phyloP scores from a whole-genome alignment of 2,329 filamentous ascomycete genomes.

The Epichloe baconii region DNA sequence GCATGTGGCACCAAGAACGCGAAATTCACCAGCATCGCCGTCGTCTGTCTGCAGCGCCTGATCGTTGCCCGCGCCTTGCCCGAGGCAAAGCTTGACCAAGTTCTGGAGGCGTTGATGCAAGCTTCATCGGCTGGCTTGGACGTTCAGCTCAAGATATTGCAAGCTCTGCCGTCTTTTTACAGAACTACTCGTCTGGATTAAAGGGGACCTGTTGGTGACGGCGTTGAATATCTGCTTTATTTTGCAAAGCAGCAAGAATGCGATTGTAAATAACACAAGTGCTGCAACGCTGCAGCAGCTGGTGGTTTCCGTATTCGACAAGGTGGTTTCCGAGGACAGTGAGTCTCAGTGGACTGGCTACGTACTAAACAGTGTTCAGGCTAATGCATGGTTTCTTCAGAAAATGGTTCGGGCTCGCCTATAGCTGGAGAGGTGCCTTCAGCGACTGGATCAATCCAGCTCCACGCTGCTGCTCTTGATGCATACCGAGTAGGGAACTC shows the following conservation, averaged over 20 bases:
- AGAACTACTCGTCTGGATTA: conserved; percentile 77
- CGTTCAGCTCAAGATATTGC: conserved; percentile 89
- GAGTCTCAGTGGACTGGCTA: conserved; percentile 6
- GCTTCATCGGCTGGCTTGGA: conserved; percentile 71
- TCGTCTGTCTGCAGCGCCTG: conserved; percentile 78
- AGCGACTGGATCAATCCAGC: conserved; percentile 48
- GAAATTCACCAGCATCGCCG: conserved; percentile 78
- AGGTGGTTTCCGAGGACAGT: conserved; percentile 74
- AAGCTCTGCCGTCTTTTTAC: conserved; percentile 73
- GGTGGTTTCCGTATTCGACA: conserved; percentile 85
- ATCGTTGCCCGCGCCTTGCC: conserved; percentile 73
- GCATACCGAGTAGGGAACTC: conserved; percentile 53
- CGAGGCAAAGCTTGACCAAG: conserved; percentile 65
- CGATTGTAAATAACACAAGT: conserved; percentile 88
- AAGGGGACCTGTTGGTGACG: conserved; percentile 66
- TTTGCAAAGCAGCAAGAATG: conserved; percentile 81
- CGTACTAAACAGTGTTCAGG: background rate
- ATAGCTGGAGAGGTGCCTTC: conserved; percentile 54
- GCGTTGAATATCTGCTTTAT: conserved; percentile 85
- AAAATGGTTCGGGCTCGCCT: conserved; percentile 35
- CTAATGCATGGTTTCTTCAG: conserved; percentile 14
- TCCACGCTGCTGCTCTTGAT: conserved; percentile 70
- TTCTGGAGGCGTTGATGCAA: conserved; percentile 77
- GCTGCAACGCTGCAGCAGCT: conserved; percentile 94
- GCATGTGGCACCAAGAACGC: conserved; percentile 83